A percentile compares a stretch with the other conserved stretches of the same genome.
These are phyloP conservation scores for Aspergillus haitiensis DNA, from an alignment of 495 filamentous ascomycete genomes.

Conservation along the genomic window DNA sequence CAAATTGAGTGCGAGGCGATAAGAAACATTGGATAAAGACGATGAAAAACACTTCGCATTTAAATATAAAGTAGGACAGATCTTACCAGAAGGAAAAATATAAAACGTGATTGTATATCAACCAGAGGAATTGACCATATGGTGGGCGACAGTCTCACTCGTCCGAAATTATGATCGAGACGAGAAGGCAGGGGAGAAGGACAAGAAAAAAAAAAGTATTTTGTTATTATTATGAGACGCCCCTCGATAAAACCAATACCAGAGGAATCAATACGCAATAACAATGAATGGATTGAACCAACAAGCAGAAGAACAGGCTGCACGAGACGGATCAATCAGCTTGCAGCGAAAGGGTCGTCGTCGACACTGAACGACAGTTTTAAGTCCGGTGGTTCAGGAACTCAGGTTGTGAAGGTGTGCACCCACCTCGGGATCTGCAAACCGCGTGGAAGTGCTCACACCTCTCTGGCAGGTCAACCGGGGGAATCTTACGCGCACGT, in stretches of 20 bases:
- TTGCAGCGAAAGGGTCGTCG: constrained; percentile 6
- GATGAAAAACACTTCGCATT: background rate
- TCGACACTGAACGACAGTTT: constrained; percentile 2
- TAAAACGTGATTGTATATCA: constrained; percentile 8
- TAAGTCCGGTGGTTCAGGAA: constrained; percentile 9
- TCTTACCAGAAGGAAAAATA: constrained; percentile 4
- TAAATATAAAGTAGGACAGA: background rate
- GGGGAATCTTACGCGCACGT: constrained; percentile 2
- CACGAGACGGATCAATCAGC: constrained; percentile 10
- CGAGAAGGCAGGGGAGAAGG: background rate
- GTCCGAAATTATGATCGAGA: constrained; percentile 10
- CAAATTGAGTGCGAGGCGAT: constrained; percentile 3
- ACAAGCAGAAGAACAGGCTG: background rate
- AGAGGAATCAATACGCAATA: background rate
- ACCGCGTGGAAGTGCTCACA: constrained; percentile 8
- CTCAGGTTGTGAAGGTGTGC: constrained; percentile 6
- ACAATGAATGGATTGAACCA: background rate
- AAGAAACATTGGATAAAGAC: constrained; percentile 5
- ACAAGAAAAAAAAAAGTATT: background rate
- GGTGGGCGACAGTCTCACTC: constrained; percentile 11
- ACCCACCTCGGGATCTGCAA: constrained; percentile 22
- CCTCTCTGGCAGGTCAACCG: constrained; percentile 9
- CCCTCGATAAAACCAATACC: background rate
- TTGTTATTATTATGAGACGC: background rate
- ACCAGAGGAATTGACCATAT: constrained; percentile 13